Conservation (phyloP, 768 basidiomycete genomes). For the Lentinula lateritia region DNA sequence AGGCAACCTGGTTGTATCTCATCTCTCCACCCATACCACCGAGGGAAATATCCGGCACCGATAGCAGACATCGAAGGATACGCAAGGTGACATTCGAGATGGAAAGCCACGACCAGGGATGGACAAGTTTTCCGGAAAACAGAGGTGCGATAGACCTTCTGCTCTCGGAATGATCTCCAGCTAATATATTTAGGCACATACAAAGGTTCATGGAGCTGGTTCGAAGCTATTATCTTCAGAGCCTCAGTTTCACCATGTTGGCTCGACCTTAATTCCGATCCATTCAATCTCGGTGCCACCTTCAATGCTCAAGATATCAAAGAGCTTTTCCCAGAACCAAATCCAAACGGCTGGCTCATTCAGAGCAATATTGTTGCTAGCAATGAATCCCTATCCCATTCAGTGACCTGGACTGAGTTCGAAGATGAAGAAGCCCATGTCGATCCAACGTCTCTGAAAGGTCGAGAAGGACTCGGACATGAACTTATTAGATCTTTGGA, state of each 20-base stretch:
- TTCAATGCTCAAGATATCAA: not conserved
- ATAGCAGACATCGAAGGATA: conserved; percentile 9
- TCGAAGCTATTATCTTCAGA: conserved; percentile 14
- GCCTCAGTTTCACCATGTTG: conserved; percentile 1
- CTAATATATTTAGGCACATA: conserved; percentile 15
- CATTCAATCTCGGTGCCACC: not conserved
- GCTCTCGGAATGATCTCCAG: not conserved
- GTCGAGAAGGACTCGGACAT: conserved; percentile 4
- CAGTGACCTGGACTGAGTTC: not conserved
- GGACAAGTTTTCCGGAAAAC: conserved; percentile 8
- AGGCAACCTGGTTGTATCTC: conserved; percentile 15
- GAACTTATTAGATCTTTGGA: not conserved
- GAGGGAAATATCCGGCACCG: not conserved
- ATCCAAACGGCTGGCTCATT: conserved; percentile 1
- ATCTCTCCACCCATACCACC: conserved; percentile 14
- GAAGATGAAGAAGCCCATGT: not conserved
- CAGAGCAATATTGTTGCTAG: not conserved
- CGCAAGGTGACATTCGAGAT: conserved; percentile 16
- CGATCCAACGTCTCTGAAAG: not conserved
- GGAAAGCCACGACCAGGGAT: conserved; percentile 20
- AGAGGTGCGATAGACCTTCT: conserved; percentile 7
- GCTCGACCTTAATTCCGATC: not conserved
- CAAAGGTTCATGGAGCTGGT: conserved; percentile 18
- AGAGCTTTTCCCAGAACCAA: not conserved
- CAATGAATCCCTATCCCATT: not conserved